Conservation (phyloP, 257 asterid genomes). For the Parsonsia alboflavescens region DNA sequence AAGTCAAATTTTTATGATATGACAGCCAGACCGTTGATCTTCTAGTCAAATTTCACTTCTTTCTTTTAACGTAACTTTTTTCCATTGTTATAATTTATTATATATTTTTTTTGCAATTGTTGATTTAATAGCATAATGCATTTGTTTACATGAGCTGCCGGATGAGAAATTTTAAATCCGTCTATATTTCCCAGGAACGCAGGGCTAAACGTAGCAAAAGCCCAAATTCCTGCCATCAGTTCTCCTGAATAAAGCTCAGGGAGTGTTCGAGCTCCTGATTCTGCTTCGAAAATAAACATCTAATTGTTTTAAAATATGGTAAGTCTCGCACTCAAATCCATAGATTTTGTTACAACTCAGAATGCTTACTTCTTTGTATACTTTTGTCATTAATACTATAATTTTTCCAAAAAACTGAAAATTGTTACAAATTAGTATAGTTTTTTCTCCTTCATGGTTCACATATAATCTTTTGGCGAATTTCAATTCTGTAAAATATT, state of each 20-base stretch:
- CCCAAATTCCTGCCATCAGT: background rate
- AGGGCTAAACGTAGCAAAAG: background rate
- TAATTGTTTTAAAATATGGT: background rate
- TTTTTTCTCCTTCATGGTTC: background rate
- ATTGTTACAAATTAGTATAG: background rate
- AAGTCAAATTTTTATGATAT: too few species aligned
- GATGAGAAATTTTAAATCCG: too few species aligned
- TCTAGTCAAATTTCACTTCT: too few species aligned
- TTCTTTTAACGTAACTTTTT: too few species aligned
- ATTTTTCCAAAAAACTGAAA: background rate
- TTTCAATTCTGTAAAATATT: background rate
- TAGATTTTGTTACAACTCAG: background rate
- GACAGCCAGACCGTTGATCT: too few species aligned
- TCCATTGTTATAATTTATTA: too few species aligned
- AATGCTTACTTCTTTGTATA: background rate
- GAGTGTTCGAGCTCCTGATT: background rate
- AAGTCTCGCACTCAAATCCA: background rate
- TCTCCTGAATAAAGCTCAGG: background rate
- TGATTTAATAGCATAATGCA: too few species aligned
- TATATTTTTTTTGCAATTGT: too few species aligned
- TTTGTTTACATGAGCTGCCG: too few species aligned
- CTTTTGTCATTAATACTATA: background rate
- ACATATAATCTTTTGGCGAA: background rate
- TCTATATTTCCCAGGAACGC: too few species aligned
- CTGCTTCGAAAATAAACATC: background rate